Evolutionary conservation across 2,329 filamentous ascomycete genomes (phyloP).

Genomic region (Fusarium newnesense): DNA sequence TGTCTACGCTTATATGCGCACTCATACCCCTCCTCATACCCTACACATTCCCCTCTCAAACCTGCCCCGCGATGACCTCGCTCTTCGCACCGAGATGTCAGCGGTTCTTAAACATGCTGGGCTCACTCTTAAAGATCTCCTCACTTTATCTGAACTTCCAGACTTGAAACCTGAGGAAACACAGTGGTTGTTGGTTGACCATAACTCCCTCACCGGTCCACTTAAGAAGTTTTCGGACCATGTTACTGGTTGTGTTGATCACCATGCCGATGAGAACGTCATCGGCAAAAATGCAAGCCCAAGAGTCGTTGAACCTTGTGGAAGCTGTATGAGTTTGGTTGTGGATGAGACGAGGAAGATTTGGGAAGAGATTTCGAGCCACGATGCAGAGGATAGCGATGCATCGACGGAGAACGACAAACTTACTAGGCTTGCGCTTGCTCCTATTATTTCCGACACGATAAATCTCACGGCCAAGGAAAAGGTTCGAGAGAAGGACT

Average conservation of each 20-base stretch:
- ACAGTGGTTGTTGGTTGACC: constrained; percentile 80
- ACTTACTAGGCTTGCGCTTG: constrained; percentile 74
- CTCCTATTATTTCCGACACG: constrained; percentile 79
- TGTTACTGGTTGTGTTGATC: constrained; percentile 77
- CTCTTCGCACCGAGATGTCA: constrained; percentile 77
- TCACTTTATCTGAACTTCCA: constrained; percentile 67
- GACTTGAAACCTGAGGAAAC: constrained; percentile 65
- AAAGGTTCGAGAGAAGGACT: constrained; percentile 74
- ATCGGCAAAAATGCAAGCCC: constrained; percentile 61
- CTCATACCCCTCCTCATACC: constrained; percentile 62
- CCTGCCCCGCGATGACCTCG: constrained; percentile 73
- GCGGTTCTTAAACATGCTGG: constrained; percentile 71
- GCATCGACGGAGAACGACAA: constrained; percentile 60
- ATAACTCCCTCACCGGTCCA: constrained; percentile 76
- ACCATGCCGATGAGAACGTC: constrained; percentile 77
- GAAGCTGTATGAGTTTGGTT: constrained; percentile 79
- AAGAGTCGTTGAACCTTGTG: constrained; percentile 71
- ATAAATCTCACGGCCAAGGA: constrained; percentile 68
- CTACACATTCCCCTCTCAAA: constrained; percentile 80
- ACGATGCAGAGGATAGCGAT: constrained; percentile 37
- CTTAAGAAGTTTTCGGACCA: constrained; percentile 63
- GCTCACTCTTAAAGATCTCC: constrained; percentile 68
- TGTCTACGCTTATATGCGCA: constrained; percentile 78
- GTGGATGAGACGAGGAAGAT: constrained; percentile 65
- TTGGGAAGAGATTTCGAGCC: constrained; percentile 64